Evolutionary conservation across 352 stramenopile species (phyloP).

Genomic region (Blastocystis sp.): DNA sequence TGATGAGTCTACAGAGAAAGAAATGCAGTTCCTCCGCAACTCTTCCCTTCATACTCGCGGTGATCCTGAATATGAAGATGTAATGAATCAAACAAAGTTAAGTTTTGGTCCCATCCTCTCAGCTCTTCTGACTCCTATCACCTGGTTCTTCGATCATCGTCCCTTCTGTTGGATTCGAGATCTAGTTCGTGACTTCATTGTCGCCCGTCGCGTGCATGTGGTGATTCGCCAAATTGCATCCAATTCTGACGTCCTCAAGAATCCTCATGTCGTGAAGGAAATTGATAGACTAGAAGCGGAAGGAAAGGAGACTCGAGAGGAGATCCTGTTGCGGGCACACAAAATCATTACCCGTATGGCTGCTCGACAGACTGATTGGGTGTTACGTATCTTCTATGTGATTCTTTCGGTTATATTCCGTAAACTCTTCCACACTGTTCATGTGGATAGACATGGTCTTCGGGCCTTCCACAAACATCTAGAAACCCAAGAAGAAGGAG

Average conservation of each 20-base stretch:
- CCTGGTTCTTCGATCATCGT: slow-evolving; percentile 56
- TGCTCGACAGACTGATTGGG: slow-evolving; percentile 24
- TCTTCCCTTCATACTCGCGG: slow-evolving; percentile 44
- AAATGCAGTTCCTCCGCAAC: slow-evolving; percentile 39
- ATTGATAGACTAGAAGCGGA: slow-evolving; percentile 36
- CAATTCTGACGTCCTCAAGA: slow-evolving; percentile 41
- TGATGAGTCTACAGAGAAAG: slow-evolving; percentile 35
- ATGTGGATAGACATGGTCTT: slow-evolving; percentile 50
- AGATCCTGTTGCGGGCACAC: not conserved
- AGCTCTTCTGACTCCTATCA: not conserved
- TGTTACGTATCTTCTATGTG: slow-evolving; percentile 63
- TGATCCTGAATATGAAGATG: slow-evolving; percentile 52
- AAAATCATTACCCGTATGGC: slow-evolving; percentile 48
- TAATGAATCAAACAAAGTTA: slow-evolving; percentile 8
- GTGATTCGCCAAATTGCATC: not conserved
- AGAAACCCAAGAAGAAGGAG: slow-evolving; percentile 72
- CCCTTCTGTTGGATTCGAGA: slow-evolving; percentile 39
- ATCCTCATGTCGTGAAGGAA: slow-evolving; percentile 50
- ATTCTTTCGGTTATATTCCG: slow-evolving; percentile 65
- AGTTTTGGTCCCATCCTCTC: not conserved
- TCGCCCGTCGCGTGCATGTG: slow-evolving; percentile 10
- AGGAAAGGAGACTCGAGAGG: not conserved
- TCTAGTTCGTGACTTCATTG: slow-evolving; percentile 6
- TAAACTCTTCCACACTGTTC: slow-evolving; percentile 10
- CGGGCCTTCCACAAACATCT: slow-evolving; percentile 73